Evolutionary conservation across 495 filamentous ascomycete species (phyloP), one percentile per base, ranked within the genome.

Genomic region (Elaphomyces granulatus): DNA sequence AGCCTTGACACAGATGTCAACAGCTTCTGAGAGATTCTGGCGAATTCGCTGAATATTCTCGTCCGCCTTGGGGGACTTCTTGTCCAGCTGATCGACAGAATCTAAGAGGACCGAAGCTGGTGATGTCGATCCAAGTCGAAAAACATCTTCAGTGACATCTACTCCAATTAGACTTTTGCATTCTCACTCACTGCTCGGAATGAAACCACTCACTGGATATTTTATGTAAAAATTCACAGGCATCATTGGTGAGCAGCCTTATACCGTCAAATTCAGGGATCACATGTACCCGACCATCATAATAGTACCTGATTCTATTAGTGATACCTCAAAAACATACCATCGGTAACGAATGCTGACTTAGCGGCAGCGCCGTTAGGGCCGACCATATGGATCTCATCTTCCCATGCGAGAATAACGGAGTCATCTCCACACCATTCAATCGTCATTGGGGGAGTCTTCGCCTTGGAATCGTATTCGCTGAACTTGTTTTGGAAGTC

Each of bases 401-500:
- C 90, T 49, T 94, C 90, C 90, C 90, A 98, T 10, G 85, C 86
- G 43, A 96, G 74, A 34, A 93, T 77, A 7, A 95, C 85, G 4
- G 86, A 83, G 59, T 95, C 85, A 43, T 94, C 92, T 12, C 90
- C 88, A 58, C 90, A 96, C 90, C 90, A 98, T 45, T 86, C 77
- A 37, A 98, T 70, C 40, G 87, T 79, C 50, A 84, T 85, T 1
- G 90, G 92, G 1, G 77, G 66, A n/a, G 81, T 88, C 48, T 77
- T 83, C 17, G 81, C 83, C 42, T 75, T 77, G 0, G 87, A 87
- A 55, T 94, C 81, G 54, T 95, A 86, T 54, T 98, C 88, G 54
- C 83, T 87, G 43, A 93, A 64, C 42, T 87, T 81, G 45, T 77
- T 81, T 54, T 93, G 83, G 58, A 95, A 96, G 53, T 96, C 88